Evolutionary conservation across 345 rosid species (phyloP).

Genomic region (Dipteronia dyeriana): DNA sequence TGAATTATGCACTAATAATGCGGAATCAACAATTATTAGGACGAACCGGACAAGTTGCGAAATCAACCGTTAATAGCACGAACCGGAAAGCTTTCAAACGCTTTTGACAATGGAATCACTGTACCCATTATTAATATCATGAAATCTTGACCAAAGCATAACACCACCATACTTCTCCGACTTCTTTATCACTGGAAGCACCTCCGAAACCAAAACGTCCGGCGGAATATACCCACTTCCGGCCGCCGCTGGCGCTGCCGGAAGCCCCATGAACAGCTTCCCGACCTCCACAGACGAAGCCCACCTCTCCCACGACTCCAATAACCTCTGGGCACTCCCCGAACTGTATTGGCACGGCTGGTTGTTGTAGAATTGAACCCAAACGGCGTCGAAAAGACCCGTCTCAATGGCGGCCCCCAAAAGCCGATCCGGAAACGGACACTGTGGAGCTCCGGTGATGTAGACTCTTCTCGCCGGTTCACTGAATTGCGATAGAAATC

Average conservation of each 20-base stretch:
- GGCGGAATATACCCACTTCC: constrained; percentile 58
- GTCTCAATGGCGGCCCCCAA: constrained; percentile 50
- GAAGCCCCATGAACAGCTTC: constrained; percentile 52
- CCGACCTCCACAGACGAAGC: constrained; percentile 37
- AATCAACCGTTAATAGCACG: too few species aligned
- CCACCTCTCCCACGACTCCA: constrained; percentile 59
- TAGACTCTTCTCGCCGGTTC: constrained; percentile 45
- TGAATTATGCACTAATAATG: too few species aligned
- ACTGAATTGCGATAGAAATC: constrained; percentile 33
- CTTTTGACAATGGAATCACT: constrained; percentile 40
- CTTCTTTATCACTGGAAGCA: constrained; percentile 47
- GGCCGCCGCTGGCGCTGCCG: constrained; percentile 58
- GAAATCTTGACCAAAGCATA: constrained; percentile 65
- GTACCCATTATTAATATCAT: constrained; percentile 53
- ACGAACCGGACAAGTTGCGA: too few species aligned
- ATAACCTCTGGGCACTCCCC: constrained; percentile 32
- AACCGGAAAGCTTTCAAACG: constrained; percentile 47
- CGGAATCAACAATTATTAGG: too few species aligned
- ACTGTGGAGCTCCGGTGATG: constrained; percentile 66
- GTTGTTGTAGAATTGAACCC: constrained; percentile 70
- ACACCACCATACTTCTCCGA: constrained; percentile 59
- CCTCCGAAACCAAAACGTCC: constrained; percentile 33
- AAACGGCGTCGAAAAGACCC: constrained; percentile 52
- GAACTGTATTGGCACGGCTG: constrained; percentile 51
- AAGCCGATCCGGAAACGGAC: constrained; percentile 58